Evolutionary conservation across 805 yeast genomes (phyloP).

Genomic region (Candida incommunis): DNA sequence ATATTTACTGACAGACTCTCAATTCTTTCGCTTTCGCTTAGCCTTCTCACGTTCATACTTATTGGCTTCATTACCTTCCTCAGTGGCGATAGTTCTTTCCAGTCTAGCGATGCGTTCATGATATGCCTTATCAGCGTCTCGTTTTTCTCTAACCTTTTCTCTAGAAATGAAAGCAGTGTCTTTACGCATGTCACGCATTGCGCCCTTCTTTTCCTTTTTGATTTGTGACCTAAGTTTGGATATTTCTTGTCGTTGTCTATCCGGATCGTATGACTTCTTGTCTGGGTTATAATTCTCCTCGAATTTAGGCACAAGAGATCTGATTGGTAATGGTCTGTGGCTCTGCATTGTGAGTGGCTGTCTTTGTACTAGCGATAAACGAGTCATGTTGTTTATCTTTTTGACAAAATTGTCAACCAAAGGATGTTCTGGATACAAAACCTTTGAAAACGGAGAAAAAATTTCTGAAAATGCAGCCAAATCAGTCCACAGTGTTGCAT

Average conservation of each 20-base stretch:
- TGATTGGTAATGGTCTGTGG: slow-evolving; percentile 74
- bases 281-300: slow-evolving; percentile 96
- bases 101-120: slow-evolving; percentile 83
- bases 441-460: slow-evolving; percentile 11
- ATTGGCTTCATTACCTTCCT: slow-evolving; percentile 91
- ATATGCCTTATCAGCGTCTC: slow-evolving; percentile 58
- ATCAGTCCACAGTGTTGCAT: slow-evolving; percentile 19
- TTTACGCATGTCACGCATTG: slow-evolving; percentile 79
- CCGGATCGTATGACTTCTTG: slow-evolving; percentile 78
- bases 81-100: slow-evolving; percentile 75
- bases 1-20: too few relatives aligned
- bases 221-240: slow-evolving; percentile 69
- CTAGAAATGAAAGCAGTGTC: slow-evolving; percentile 80
- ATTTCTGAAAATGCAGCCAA: slow-evolving; percentile 16
- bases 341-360: slow-evolving; percentile 67
- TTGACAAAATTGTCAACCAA: slow-evolving; percentile 12
- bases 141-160: slow-evolving; percentile 68
- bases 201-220: slow-evolving; percentile 83
- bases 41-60: slow-evolving; percentile 81
- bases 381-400: slow-evolving; percentile 35
- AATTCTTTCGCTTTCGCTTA: slow-evolving; percentile 27
- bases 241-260: slow-evolving; percentile 68
- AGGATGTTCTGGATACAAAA: slow-evolving; percentile 16
- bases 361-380: slow-evolving; percentile 36
- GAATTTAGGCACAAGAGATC: slow-evolving; percentile 76